phyloP scores from a whole-genome alignment of 2,329 filamentous ascomycete genomes.

The Trichoderma koningii region DNA sequence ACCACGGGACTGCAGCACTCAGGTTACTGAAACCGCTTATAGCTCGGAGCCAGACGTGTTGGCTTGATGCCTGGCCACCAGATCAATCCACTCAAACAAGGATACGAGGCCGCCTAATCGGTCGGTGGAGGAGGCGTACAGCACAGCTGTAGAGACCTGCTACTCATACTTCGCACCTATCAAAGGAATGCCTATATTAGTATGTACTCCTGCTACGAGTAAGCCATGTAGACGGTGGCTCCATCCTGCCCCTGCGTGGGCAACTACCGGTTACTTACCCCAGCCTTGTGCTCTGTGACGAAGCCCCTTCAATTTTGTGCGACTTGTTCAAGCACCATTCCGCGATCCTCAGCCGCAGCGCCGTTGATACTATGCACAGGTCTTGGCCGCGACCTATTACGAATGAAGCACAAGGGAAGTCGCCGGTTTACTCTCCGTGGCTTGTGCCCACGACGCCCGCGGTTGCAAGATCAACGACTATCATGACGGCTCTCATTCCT shows the following conservation, averaged over 20 bases:
- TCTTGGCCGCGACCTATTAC: not conserved
- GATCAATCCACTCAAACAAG: not conserved
- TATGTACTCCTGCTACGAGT: not conserved
- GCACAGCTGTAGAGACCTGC: not conserved
- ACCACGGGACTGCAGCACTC: not conserved
- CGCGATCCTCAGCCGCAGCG: not conserved
- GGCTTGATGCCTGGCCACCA: no score
- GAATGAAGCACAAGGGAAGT: not conserved
- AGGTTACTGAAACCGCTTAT: no score
- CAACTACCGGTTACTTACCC: not conserved
- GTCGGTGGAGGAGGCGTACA: not conserved
- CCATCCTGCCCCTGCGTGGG: constrained; percentile 1
- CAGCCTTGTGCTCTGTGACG: not conserved
- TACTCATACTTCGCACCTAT: not conserved
- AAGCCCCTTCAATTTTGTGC: constrained; percentile 4
- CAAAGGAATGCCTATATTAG: not conserved
- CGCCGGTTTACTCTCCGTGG: constrained; percentile 15
- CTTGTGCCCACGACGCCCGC: not conserved
- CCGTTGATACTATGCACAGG: not conserved
- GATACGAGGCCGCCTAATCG: not conserved
- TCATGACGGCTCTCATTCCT: no score
- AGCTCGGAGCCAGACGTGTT: no score
- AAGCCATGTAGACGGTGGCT: constrained; percentile 5
- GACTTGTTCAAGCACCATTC: not conserved
- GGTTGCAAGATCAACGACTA: constrained; percentile 5